phyloP scores from a whole-genome alignment of 805 yeast genomes.

The Hanseniaspora occidentalis region DNA sequence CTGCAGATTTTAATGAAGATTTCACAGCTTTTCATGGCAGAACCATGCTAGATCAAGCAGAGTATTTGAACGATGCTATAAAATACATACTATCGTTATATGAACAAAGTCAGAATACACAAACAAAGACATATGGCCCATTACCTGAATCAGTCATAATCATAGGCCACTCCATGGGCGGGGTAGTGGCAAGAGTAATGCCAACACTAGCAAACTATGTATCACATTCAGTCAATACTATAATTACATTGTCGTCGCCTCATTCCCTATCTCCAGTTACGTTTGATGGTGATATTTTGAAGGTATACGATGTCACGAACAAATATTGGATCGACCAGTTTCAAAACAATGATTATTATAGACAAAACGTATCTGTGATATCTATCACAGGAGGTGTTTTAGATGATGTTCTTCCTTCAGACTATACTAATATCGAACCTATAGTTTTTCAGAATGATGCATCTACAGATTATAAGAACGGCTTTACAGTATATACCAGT shows the following conservation, averaged over 20 bases:
- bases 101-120: slow-evolving; percentile 14
- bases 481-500: slow-evolving; percentile 71
- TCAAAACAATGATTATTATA: slow-evolving; percentile 17
- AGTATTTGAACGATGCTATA: slow-evolving; percentile 81
- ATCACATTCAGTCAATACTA: slow-evolving; percentile 64
- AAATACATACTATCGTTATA: slow-evolving; percentile 63
- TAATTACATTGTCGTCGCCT: slow-evolving; percentile 80
- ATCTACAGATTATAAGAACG: slow-evolving; percentile 35
- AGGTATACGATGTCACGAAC: slow-evolving; percentile 61
- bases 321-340: slow-evolving; percentile 68
- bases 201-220: slow-evolving; percentile 66
- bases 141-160: slow-evolving; percentile 61
- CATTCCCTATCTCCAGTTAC: slow-evolving; percentile 89
- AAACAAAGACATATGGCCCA: slow-evolving; percentile 14
- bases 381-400: slow-evolving; percentile 84
- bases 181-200: slow-evolving; percentile 81
- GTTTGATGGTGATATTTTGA: slow-evolving; percentile 77
- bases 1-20: slow-evolving; percentile 92
- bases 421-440: slow-evolving; percentile 65
- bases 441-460: slow-evolving; percentile 37
- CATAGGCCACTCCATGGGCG: slow-evolving; percentile 96
- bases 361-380: slow-evolving; percentile 47
- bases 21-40: slow-evolving; percentile 93
- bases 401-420: slow-evolving; percentile 79
- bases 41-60: slow-evolving; percentile 88